These are phyloP conservation scores for Cadophora gregata DNA, from an alignment of 2,329 filamentous ascomycete genomes.

Conservation along the genomic window DNA sequence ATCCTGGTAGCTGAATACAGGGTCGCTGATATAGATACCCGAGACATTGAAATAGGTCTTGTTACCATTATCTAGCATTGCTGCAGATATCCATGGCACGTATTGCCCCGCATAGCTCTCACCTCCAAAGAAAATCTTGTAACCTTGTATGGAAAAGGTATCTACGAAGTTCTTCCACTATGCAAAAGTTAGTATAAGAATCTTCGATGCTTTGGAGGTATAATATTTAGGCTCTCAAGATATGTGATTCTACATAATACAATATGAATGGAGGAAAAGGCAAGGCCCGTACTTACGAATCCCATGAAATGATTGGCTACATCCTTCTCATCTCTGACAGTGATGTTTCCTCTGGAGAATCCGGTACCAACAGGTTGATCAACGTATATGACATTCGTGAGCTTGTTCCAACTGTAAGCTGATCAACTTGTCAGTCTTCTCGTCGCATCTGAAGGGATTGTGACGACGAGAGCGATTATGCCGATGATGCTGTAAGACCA, in stretches of 20 bases:
- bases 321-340: constrained; percentile 57
- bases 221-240: too few relatives aligned
- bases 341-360: constrained; percentile 60
- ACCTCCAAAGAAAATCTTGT: constrained; percentile 68
- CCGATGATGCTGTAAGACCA: too few relatives aligned
- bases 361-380: constrained; percentile 49
- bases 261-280: background rate
- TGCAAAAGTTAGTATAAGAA: background rate
- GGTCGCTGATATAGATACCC: constrained; percentile 67
- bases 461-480: background rate
- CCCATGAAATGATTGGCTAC: constrained; percentile 62
- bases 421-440: background rate
- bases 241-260: background rate
- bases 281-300: constrained; percentile 46
- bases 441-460: background rate
- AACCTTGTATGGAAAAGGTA: constrained; percentile 59
- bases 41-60: constrained; percentile 63
- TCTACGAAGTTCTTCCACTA: constrained; percentile 65
- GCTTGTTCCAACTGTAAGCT: constrained; percentile 39
- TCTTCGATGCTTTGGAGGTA: too few relatives aligned
- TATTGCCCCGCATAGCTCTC: constrained; percentile 62
- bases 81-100: constrained; percentile 55
- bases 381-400: constrained; percentile 41
- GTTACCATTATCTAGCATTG: constrained; percentile 55
- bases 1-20: constrained; percentile 52